Base-by-base conservation (phyloP, 495 filamentous ascomycete genomes). In the Tuber calosporum region DNA sequence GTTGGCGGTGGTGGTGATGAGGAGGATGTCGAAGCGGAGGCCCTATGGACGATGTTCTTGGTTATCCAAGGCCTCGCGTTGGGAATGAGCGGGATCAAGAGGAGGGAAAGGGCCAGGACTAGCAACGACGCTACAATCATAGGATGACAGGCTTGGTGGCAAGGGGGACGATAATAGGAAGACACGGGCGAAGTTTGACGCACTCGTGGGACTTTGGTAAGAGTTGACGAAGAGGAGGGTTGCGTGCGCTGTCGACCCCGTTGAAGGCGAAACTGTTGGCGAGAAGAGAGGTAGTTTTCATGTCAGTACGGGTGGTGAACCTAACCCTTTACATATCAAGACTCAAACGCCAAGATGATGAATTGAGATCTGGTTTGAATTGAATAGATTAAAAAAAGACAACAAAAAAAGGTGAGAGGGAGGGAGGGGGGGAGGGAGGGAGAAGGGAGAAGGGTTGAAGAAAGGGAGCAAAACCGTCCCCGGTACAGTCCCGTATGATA, bases 11-110 rank as follows among this genome's bases (percentile, higher is more conserved):
- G 7, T n/a, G 45, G 26, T 19, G 42, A 43, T 43, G 53, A 30
- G 13, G 53, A 19, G 26, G 53, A 62, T 34, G 53, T 34, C 7
- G 53, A 62, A 17, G 53, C 26, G 13, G 53, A 62, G 53, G 26
- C 53, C 26, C 53, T 62, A 34, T 15, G 53, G 53, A 62, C 26
- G 53, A 62, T 62, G 26, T 62, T 62, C 26, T 34, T 62, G 26
- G 53, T 26, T 62, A 62, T 62, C 53, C 53, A 62, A 34, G 53
- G 53, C 53, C 53, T 62, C 26, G 26, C 53, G 53, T 62, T 62
- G 53, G 53, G 53, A 34, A 62, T 19, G 53, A 62, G 53, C 5
- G 53, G 53, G 53, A 62, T 62, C 53, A 62, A 34, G 26, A 17
- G n/a, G 26, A 13, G 26, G 26, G 53, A 62, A 62, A 62, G 15